Base-by-base conservation (phyloP, 768 basidiomycete genomes). In the Phanerodontia chrysosporium region DNA sequence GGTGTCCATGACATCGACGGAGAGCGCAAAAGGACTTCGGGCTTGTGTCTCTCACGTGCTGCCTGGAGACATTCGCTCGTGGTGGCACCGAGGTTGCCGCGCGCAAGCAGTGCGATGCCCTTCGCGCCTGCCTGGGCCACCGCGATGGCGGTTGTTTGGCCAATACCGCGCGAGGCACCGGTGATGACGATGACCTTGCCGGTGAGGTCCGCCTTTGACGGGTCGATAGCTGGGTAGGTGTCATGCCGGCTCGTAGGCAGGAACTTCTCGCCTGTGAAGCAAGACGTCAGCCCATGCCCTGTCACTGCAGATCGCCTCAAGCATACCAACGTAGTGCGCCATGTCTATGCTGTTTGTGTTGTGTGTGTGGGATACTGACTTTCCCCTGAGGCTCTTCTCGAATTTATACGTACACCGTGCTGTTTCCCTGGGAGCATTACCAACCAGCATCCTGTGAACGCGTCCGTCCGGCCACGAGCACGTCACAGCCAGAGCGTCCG, bases 131-230 rank as follows among this genome's bases (percentile, higher is more conserved):
- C 67, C 1, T 64, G 63, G 12, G 71, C 68, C 28, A 67, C 69
- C 4, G 65, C 59, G 14, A 66, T 36, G 2, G 71, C 68, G 2
- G 62, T 65, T 21, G 64, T 68, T 18, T 55, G 35, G 12, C 72
- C 70, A 28, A 73, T 68, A 18, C 72, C 71, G 18, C 46, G 55
- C 2, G 66, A 69, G 8, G 66, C 67, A 27, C 71, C 71, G 9
- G 69, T 65, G 45, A 67, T 51, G 59, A 73, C 59, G 25, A 70
- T 68, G 18, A 71, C 67, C 58, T 69, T 68, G 2, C 55, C 44
- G n/a, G 45, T 46, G 46, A 64, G 62, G 27, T 66, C 51, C 1
- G 52, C 49, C 14, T 60, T 60, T 12, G 36, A 2, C 6, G 70
- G 70, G 48, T 67, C 66, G 14, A 73, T 70, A 18, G 63, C 66